Evolutionary conservation across 345 rosid species (phyloP).

Genomic region (Aquilaria sinensis): DNA sequence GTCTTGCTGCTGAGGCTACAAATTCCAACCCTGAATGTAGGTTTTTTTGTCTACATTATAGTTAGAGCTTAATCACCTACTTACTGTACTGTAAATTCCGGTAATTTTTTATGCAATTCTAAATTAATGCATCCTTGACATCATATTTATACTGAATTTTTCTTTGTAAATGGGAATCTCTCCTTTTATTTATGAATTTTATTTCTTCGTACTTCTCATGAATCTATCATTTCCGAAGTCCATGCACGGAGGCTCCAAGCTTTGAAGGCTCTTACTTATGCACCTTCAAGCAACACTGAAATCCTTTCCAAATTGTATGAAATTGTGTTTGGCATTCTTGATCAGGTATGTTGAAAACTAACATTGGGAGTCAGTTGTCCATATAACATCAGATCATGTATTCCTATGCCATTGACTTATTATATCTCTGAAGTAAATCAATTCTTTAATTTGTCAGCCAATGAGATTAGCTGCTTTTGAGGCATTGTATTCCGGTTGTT

Average conservation of each 20-base stretch:
- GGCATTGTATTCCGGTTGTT: no score
- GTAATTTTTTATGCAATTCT: neutral
- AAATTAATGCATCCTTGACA: neutral
- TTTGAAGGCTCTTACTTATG: slow-evolving; percentile 92
- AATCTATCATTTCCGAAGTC: slow-evolving; percentile 40
- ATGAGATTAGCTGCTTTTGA: no score
- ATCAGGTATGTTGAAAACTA: slow-evolving; percentile 53
- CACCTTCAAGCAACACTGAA: slow-evolving; percentile 76
- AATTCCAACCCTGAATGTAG: slow-evolving; percentile 80
- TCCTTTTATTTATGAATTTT: neutral
- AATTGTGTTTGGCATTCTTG: slow-evolving; percentile 91
- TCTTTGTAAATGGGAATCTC: neutral
- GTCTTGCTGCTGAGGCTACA: slow-evolving; percentile 71
- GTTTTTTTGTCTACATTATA: slow-evolving; percentile 3
- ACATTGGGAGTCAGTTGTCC: no score
- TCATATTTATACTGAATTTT: neutral
- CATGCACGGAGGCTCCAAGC: slow-evolving; percentile 98
- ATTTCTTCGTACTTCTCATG: slow-evolving; percentile 21
- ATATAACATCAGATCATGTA: no score
- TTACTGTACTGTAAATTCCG: neutral
- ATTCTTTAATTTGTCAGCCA: no score
- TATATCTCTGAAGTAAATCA: no score
- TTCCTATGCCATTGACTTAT: no score
- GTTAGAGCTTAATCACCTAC: neutral
- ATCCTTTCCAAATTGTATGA: slow-evolving; percentile 79